Conservation (phyloP, 371 early-diverging fungal genomes). For the Phascolomyces articulosus region DNA sequence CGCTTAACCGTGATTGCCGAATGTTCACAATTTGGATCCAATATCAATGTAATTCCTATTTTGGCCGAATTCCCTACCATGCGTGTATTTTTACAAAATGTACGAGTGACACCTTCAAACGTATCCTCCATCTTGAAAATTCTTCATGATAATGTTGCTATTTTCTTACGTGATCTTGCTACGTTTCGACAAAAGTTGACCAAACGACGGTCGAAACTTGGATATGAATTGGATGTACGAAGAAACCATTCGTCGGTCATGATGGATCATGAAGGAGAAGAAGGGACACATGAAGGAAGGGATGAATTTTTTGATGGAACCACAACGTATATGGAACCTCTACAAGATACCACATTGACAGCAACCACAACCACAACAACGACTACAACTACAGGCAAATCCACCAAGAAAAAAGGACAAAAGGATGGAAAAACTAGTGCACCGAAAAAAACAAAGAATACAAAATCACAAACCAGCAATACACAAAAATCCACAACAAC, state of each 20-base stretch:
- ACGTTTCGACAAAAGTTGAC: conserved; percentile 54
- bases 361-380: not conserved
- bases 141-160: conserved; percentile 53
- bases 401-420: not conserved
- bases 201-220: conserved; percentile 38
- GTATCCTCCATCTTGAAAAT: conserved; percentile 48
- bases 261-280: conserved; percentile 18
- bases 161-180: conserved; percentile 64
- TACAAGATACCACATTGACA: not conserved
- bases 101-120: conserved; percentile 51
- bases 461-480: not conserved
- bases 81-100: conserved; percentile 70
- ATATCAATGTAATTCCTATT: conserved; percentile 57
- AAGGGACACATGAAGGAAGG: not conserved
- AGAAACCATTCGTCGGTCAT: conserved; percentile 38
- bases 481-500: conserved; percentile 2
- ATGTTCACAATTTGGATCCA: conserved; percentile 69
- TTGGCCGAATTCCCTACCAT: conserved; percentile 65
- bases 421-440: not conserved
- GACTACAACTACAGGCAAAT: conserved; percentile 5
- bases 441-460: not conserved
- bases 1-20: conserved; percentile 80
- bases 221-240: conserved; percentile 59
- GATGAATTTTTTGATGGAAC: not conserved
- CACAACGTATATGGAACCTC: not conserved